Conservation (phyloP, 2,329 filamentous ascomycete genomes). For the Diplocarpon mali region DNA sequence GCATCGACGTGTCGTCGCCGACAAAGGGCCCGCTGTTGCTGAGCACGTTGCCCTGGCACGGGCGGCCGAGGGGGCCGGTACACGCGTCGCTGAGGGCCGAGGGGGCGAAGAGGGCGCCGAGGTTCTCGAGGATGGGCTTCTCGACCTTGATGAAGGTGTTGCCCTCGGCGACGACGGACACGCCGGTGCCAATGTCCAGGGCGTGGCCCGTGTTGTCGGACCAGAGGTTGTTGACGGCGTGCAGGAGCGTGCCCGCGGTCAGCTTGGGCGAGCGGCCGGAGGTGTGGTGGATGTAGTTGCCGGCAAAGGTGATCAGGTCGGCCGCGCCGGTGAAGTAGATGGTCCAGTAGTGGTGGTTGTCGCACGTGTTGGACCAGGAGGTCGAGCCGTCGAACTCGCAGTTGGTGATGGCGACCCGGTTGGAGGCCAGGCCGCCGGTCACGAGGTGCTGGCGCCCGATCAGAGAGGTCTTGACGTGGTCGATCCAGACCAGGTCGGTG, state of each 20-base stretch:
- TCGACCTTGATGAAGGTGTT: slow-evolving; percentile 34
- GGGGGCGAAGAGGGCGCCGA: slow-evolving; percentile 15
- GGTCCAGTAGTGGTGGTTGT: slow-evolving; percentile 36
- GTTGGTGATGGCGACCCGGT: slow-evolving; percentile 36
- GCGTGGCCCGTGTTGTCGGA: slow-evolving; percentile 32
- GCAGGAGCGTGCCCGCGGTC: slow-evolving; percentile 29
- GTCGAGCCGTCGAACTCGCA: slow-evolving; percentile 35
- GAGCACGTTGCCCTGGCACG: slow-evolving; percentile 15
- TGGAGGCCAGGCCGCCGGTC: slow-evolving; percentile 26
- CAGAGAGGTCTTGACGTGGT: slow-evolving; percentile 31
- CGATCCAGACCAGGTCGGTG: slow-evolving; percentile 29
- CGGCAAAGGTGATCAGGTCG: slow-evolving; percentile 32
- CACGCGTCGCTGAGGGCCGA: slow-evolving; percentile 14
- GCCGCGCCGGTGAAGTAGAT: slow-evolving; percentile 31
- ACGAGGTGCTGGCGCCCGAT: slow-evolving; percentile 36
- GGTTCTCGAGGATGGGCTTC: slow-evolving; percentile 22
- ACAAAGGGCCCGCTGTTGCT: slow-evolving; percentile 23
- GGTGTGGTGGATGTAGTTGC: slow-evolving; percentile 35
- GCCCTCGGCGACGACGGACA: slow-evolving; percentile 32
- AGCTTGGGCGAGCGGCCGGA: slow-evolving; percentile 36
- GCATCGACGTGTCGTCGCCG: slow-evolving; percentile 23
- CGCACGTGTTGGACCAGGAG: slow-evolving; percentile 33
- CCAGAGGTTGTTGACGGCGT: slow-evolving; percentile 35
- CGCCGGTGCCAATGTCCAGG: slow-evolving; percentile 30
- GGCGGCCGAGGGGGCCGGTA: slow-evolving; percentile 9